Conservation (phyloP, 1,139 yeast species). For the Debaryomyces singareniensis region DNA sequence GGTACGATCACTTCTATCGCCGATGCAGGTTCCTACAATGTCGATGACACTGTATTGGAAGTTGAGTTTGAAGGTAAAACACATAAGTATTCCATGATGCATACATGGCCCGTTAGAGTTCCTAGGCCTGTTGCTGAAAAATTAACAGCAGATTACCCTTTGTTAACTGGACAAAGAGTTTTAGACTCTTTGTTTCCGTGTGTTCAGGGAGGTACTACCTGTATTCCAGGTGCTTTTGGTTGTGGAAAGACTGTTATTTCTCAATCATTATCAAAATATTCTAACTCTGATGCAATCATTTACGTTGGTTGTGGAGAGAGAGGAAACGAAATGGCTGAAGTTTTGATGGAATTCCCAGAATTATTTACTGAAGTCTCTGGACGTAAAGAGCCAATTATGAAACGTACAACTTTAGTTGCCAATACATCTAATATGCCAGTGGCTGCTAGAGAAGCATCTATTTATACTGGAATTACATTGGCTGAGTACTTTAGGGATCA, state of each 20-base stretch:
- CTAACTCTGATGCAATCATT: constrained; percentile 93
- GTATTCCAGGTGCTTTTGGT: constrained; percentile 99
- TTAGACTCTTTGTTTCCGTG: constrained; percentile 96
- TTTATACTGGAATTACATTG: constrained; percentile 95
- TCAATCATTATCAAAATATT: constrained; percentile 92
- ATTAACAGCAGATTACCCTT: constrained; percentile 86
- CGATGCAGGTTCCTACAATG: constrained; percentile 81
- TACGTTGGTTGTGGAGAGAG: constrained; percentile 68
- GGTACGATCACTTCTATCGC: constrained; percentile 94
- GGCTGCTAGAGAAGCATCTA: constrained; percentile 99
- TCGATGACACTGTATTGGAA: constrained; percentile 84
- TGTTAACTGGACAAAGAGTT: constrained; percentile 97
- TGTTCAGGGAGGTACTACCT: constrained; percentile 99
- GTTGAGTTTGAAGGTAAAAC: constrained; percentile 91
- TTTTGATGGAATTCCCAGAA: constrained; percentile 98
- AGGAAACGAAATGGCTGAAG: constrained; percentile 99
- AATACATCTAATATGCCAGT: constrained; percentile 99
- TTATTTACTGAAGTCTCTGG: constrained; percentile 85
- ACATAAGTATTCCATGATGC: constrained; percentile 85
- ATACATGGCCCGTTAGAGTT: constrained; percentile 99
- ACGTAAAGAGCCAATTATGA: constrained; percentile 97
- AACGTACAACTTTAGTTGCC: constrained; percentile 97
- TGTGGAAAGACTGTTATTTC: constrained; percentile 99
- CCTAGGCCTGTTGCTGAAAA: constrained; percentile 98
- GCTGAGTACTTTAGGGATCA: constrained; percentile 99